These are phyloP conservation scores for Eremothecium sinecaudum DNA, from an alignment of 1,139 yeast species.

Conservation along the genomic window DNA sequence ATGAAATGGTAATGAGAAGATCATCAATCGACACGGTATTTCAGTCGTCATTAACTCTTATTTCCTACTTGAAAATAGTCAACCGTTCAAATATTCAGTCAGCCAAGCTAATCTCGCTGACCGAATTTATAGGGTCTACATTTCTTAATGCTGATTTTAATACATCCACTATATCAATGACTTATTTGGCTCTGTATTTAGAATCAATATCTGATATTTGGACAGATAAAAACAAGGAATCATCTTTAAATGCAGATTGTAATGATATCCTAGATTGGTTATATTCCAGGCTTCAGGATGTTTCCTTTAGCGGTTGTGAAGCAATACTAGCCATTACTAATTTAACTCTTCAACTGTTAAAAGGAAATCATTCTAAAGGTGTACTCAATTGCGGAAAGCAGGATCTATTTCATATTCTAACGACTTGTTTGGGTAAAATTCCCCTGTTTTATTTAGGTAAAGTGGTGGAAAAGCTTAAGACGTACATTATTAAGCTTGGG, in stretches of 20 bases:
- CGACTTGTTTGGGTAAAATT: slow-evolving; percentile 14
- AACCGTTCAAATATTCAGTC: neutral
- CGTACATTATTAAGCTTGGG: slow-evolving; percentile 20
- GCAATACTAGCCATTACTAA: slow-evolving; percentile 12
- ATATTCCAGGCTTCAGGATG: slow-evolving; percentile 17
- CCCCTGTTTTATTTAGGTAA: slow-evolving; percentile 10
- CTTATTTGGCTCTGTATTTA: slow-evolving; percentile 15
- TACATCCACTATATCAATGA: slow-evolving; percentile 18
- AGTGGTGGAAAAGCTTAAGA: slow-evolving; percentile 10
- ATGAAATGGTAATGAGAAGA: slow-evolving; percentile 1
- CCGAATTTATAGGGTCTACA: slow-evolving; percentile 20
- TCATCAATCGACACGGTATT: slow-evolving; percentile 3
- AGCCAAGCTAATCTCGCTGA: slow-evolving; percentile 12
- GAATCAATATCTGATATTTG: slow-evolving; percentile 14
- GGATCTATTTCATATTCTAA: slow-evolving; percentile 19
- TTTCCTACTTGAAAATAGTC: neutral
- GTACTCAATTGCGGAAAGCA: slow-evolving; percentile 23
- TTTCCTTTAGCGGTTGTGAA: slow-evolving; percentile 16
- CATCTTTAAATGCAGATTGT: slow-evolving; percentile 18
- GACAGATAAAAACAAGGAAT: slow-evolving; percentile 9
- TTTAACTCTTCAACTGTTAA: slow-evolving; percentile 17
- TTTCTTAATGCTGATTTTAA: slow-evolving; percentile 18
- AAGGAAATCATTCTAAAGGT: slow-evolving; percentile 15
- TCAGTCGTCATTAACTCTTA: slow-evolving; percentile 2
- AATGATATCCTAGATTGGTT: slow-evolving; percentile 28